Percentiles rank a stretch among this genome's conserved stretches.
Conservation (phyloP, 1,139 yeast species). For the Candida mesenterica region DNA sequence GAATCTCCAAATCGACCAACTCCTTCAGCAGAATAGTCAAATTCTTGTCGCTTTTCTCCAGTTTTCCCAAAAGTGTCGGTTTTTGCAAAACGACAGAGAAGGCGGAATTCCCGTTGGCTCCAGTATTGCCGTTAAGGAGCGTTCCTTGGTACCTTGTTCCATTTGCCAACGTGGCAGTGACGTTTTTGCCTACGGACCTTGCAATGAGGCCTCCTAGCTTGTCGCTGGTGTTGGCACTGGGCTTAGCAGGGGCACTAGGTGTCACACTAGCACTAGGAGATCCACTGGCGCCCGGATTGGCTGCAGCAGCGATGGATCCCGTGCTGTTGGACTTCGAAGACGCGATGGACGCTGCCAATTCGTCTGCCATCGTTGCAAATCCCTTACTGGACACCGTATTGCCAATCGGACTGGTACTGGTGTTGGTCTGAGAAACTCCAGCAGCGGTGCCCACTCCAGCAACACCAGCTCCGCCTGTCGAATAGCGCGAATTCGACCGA, state of each 20-base stretch:
- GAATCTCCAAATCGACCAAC: constrained; percentile 58
- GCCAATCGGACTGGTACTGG: constrained; percentile 1
- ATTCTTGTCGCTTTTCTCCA: constrained; percentile 34
- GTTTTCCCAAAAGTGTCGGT: constrained; percentile 34
- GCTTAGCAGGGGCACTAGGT: neutral
- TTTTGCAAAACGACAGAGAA: constrained; percentile 54
- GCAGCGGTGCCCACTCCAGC: constrained; percentile 1
- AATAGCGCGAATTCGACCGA: constrained; percentile 25
- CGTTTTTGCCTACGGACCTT: constrained; percentile 56
- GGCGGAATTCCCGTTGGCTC: constrained; percentile 21
- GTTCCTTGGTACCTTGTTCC: constrained; percentile 65
- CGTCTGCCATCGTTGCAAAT: constrained; percentile 20
- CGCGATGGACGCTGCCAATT: constrained; percentile 10
- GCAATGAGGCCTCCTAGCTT: constrained; percentile 18
- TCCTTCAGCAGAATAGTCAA: constrained; percentile 59
- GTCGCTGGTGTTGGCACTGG: neutral
- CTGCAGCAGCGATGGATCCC: constrained; percentile 1
- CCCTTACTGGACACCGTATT: constrained; percentile 3
- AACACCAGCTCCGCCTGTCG: constrained; percentile 7
- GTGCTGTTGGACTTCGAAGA: constrained; percentile 3
- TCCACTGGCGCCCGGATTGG: neutral
- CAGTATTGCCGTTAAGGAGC: constrained; percentile 35
- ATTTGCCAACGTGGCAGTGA: constrained; percentile 57
- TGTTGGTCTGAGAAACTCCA: too few relatives aligned
- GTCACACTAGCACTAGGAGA: constrained; percentile 1